Evolutionary conservation across 768 basidiomycete genomes (phyloP), one percentile per base, ranked within the genome.

Genomic region (Mycena rebaudengoi): DNA sequence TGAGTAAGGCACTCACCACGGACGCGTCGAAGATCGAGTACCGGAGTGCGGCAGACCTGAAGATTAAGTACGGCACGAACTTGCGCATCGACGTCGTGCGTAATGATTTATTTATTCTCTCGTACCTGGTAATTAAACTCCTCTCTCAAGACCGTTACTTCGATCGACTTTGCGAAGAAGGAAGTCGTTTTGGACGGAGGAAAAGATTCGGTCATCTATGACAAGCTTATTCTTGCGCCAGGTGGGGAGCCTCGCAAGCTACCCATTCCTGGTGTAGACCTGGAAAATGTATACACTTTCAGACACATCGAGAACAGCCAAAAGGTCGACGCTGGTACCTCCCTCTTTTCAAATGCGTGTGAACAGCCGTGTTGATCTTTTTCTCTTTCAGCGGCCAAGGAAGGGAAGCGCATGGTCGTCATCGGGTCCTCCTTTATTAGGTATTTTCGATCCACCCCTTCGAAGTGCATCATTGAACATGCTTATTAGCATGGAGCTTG

Each of bases 401-500:
- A 92, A 66, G 90, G 91, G 32, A 92, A 94, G 76, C 82, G 82
- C 49, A 75, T 91, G 62, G 94, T 95, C 30, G 85, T 96, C 13
- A 90, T 97, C 65, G 96, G 96, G 3, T 91, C 89, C 50, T 93
- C 91, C 14, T 98, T 96, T 79, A 98, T n/a, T n/a, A n/a, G n/a
- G n/a, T n/a, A n/a, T n/a, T n/a, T n/a, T n/a, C n/a, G n/a, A n/a
- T n/a, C n/a, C n/a, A n/a, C n/a, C n/a, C n/a, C n/a, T n/a, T n/a
- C n/a, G n/a, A n/a, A n/a, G n/a, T n/a, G n/a, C n/a, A n/a, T n/a
- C n/a, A n/a, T n/a, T n/a, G n/a, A n/a, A n/a, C n/a, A n/a, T n/a
- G n/a, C n/a, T n/a, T n/a, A n/a, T 98, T 70, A 88, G 91, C 58
- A 94, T 98, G 94, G 93, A 96, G 74, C 80, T 95, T n/a, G 93